Evolutionary conservation across 371 early-diverging fungal species (phyloP), one percentile per base, ranked within the genome.

Genomic region (Lichtheimia ornata): DNA sequence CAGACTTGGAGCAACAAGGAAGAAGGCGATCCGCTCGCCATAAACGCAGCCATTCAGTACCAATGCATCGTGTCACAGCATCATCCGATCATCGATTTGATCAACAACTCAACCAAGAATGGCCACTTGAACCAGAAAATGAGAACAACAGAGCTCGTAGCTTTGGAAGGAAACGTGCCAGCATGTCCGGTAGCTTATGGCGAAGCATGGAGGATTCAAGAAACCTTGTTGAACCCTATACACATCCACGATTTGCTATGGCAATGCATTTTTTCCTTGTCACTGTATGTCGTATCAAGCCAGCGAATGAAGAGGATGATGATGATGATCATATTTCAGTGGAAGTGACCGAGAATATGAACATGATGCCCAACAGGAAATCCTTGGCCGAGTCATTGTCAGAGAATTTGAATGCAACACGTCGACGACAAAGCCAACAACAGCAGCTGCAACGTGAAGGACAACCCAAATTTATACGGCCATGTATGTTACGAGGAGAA

Each of bases 251-350:
- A 1, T 24, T 61, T 5, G 71, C 76, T 6, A 70, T 43, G 56
- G 20, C 53, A 27, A 50, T 70, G 14, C 66, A 72, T 53, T 76
- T 73, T 70, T 0, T 66, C 11, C 54, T 76, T 11, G 5, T 53
- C 0, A 17, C 18, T 15, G 22, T 76, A 0, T 70, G 67, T 41
- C 57, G 59, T 24, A 56, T 70, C 14, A 56, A 56, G 5, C 28
- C 57, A 28, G 1, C 45, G 0, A 24, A n/a, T 25, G 2, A 45
- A 47, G 47, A 17, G 35, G 35, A 54, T 22, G 22, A 22, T 22
- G 22, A 22, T 18, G 54, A 54, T 40, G 24, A 15, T 3, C 40
- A 35, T 2, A 13, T n/a, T 47, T 18, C 47, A n/a, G 20, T 54
- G 2, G 54, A 54, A 41, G 11, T 54, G 12, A 11, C 41, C 5